Base-by-base conservation (phyloP, 225 moss, liverwort and hornwort genomes). In the Polytrichum formosum region DNA sequence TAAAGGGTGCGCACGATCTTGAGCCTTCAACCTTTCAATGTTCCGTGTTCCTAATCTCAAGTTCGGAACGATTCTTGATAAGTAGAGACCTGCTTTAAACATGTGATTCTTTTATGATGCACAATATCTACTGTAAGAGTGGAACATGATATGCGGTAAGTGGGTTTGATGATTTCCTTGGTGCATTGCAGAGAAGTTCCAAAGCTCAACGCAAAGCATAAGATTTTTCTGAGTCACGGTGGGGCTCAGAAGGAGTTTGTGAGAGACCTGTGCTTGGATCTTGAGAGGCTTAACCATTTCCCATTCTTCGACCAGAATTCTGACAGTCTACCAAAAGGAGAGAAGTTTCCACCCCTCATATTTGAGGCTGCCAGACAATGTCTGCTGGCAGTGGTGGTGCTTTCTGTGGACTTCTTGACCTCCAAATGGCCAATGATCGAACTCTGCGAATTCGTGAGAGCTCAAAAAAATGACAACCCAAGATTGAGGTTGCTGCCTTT, bases 171-270 rank as follows among this genome's bases (percentile, higher is more conserved):
- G 31, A 31, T 31, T 31, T 31, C 7, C 7, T 31, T 31, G 31
- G 31, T 31, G 31, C 31, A 31, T 7, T 31, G 31, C 31, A 33
- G 33, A 33, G 33, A 33, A 7, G 7, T 33, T 33, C 33, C 33
- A 56, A 56, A 18, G 56, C 56, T 56, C 19, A 21, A 20, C 19
- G 19, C 56, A 5, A 56, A 20, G 56, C 62, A 71, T 27, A 71
- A 28, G 71, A 71, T 71, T 5, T 63, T 71, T 10, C 0, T 71
- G 18, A 63, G 62, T 5, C 53, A 71, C 1, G 26, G 53, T 53
- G 27, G 62, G n/a, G 53, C 19, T 53, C 53, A 62, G 3, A 63
- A 71, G 19, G 60, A 60, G 4, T 63, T 71, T 25, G 27, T 28
- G 18, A 26, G 53, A 10, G 19, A 63, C 35, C 61, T 71, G 5